A percentile compares a stretch with the other conserved stretches of the same genome.
These are phyloP conservation scores for Isoetes taiwanensis DNA, from an alignment of 75 land plant species.

Conservation along the genomic window DNA sequence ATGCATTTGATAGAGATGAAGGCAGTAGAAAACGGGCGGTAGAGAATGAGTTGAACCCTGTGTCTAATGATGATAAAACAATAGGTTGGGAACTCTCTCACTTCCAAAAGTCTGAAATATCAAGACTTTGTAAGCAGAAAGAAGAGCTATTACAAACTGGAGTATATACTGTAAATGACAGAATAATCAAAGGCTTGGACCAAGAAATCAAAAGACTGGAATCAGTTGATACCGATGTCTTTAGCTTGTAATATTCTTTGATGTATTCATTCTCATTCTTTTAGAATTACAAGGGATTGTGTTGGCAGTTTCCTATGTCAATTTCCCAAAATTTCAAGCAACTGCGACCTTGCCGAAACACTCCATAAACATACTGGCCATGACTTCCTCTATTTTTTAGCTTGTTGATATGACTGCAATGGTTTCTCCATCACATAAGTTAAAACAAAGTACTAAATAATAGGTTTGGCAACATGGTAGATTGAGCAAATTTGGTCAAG, in stretches of 20 bases:
- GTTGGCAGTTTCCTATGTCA: no score
- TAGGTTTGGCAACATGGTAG: no score
- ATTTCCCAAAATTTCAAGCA: no score
- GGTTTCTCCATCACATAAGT: no score
- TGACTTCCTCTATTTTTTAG: no score
- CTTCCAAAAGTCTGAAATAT: slow-evolving; percentile 7
- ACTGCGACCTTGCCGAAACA: no score
- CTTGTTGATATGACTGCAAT: no score
- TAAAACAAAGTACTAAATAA: no score
- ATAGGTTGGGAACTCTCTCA: not conserved
- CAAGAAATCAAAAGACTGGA: slow-evolving; percentile 14
- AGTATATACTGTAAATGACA: slow-evolving; percentile 8
- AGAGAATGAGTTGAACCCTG: not conserved
- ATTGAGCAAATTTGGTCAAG: no score
- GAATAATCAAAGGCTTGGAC: slow-evolving; percentile 14
- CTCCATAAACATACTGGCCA: no score
- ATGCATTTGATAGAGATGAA: not conserved
- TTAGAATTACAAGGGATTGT: not conserved
- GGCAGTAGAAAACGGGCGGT: not conserved
- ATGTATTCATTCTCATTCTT: not conserved
- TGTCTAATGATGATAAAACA: not conserved
- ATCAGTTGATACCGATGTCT: not conserved
- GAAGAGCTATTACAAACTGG: slow-evolving; percentile 16
- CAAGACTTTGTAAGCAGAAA: slow-evolving; percentile 10
- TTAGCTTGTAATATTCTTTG: not conserved